Conservation (phyloP, 306 rosid species). For the Luffa acutangula region DNA sequence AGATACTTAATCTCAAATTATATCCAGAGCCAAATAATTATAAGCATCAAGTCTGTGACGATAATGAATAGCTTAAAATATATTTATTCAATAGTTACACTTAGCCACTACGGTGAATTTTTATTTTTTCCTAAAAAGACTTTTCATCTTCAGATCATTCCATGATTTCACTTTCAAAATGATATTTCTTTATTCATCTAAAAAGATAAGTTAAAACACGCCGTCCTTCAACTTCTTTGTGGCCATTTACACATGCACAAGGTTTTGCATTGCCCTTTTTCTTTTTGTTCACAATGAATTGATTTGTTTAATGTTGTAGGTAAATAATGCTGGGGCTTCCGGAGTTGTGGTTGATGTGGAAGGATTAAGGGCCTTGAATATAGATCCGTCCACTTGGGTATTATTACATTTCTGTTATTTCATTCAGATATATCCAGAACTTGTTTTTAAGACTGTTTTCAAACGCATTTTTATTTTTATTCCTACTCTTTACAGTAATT, state of each 20-base stretch:
- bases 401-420: neutral
- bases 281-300: neutral
- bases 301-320: conserved; percentile 19
- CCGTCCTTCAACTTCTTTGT: neutral
- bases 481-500: too few species aligned
- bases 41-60: too few species aligned
- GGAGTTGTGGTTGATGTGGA: conserved; percentile 31
- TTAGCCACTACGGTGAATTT: too few species aligned
- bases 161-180: neutral
- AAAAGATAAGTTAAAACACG: neutral
- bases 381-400: conserved; percentile 36
- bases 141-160: neutral
- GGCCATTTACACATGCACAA: neutral
- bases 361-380: conserved; percentile 27
- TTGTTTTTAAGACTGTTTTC: neutral
- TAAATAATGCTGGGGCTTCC: conserved; percentile 44
- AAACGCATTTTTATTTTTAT: neutral
- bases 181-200: neutral
- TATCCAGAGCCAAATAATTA: too few species aligned
- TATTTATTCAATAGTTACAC: too few species aligned
- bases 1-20: too few species aligned
- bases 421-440: neutral
- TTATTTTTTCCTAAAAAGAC: neutral
- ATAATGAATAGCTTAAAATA: too few species aligned
- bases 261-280: neutral